Conservation (phyloP, 2,329 filamentous ascomycete species). For the Pezicula radicicola region DNA sequence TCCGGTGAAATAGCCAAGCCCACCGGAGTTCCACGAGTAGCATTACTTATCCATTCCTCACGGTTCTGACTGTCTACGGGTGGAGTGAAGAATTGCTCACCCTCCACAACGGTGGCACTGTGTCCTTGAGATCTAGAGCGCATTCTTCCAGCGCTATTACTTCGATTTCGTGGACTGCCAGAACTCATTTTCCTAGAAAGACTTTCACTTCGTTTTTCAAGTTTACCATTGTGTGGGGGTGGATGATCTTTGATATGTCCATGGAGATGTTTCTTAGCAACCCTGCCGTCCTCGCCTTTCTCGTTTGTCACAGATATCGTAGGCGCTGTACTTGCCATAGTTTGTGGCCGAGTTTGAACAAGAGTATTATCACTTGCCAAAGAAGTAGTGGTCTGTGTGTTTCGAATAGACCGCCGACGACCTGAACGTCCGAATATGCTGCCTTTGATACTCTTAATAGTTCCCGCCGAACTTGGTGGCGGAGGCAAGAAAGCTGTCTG, state of each 20-base stretch:
- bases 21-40: slow-evolving; percentile 2
- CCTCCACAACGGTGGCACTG: slow-evolving; percentile 43
- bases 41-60: slow-evolving; percentile 31
- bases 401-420: slow-evolving; percentile 32
- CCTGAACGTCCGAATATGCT: slow-evolving; percentile 72
- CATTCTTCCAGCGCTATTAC: slow-evolving; percentile 43
- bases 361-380: slow-evolving; percentile 27
- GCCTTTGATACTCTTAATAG: slow-evolving; percentile 64
- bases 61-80: slow-evolving; percentile 35
- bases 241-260: slow-evolving; percentile 18
- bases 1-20: slow-evolving; percentile 8
- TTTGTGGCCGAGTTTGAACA: slow-evolving; percentile 26
- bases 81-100: slow-evolving; percentile 49
- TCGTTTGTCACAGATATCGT: slow-evolving; percentile 77
- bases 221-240: slow-evolving; percentile 31
- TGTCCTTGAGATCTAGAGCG: slow-evolving; percentile 28
- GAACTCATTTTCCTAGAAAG: slow-evolving; percentile 34
- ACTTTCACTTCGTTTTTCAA: slow-evolving; percentile 33
- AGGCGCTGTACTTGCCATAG: slow-evolving; percentile 42
- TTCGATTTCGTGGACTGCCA: slow-evolving; percentile 48
- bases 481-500: slow-evolving; percentile 40
- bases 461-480: slow-evolving; percentile 69
- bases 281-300: slow-evolving; percentile 50
- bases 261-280: slow-evolving; percentile 28
- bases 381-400: slow-evolving; percentile 37